phyloP scores from a whole-genome alignment of 495 filamentous ascomycete species.

The Penicillium mononematosum region DNA sequence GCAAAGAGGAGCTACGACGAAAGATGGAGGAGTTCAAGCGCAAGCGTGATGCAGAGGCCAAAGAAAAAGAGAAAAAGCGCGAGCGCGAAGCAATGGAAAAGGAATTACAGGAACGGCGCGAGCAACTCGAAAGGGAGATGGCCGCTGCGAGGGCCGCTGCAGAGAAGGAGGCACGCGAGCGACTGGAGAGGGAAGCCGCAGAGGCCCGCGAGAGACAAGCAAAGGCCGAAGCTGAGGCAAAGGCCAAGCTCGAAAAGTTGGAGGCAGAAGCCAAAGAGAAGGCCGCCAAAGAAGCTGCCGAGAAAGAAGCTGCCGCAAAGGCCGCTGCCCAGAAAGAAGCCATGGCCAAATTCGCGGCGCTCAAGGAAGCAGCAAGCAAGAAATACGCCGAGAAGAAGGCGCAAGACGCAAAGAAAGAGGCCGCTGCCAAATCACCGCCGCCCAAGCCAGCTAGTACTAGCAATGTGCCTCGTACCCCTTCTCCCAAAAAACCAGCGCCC shows the following conservation, averaged over 20 bases:
- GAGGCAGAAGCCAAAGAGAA: constrained; percentile 39
- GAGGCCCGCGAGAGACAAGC: constrained; percentile 34
- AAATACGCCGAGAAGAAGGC: constrained; percentile 49
- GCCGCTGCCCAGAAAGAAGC: constrained; percentile 48
- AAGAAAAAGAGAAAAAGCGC: constrained; percentile 44
- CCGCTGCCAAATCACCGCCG: constrained; percentile 28
- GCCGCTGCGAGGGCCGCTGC: constrained; percentile 45
- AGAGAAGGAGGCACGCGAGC: constrained; percentile 47
- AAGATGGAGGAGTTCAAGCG: constrained; percentile 64
- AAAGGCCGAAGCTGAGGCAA: constrained; percentile 33
- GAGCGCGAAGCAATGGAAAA: constrained; percentile 53
- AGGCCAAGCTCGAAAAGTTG: constrained; percentile 40
- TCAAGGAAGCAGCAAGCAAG: constrained; percentile 47
- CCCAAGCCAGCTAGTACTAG: constrained; percentile 28
- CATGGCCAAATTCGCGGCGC: constrained; percentile 45
- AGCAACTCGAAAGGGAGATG: constrained; percentile 50
- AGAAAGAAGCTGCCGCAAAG: constrained; percentile 47
- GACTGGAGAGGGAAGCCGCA: constrained; percentile 38
- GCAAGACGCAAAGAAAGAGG: constrained; percentile 39
- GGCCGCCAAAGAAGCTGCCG: constrained; percentile 42
- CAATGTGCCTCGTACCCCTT: constrained; percentile 42
- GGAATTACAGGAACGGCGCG: constrained; percentile 48
- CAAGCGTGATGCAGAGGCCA: constrained; percentile 41
- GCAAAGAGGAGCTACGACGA: constrained; percentile 49
- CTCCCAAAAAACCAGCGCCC: constrained; percentile 56